A percentile compares a stretch with the other conserved stretches of the same genome.
phyloP scores from a whole-genome alignment of 1,284 basidiomycete species.

The Leccinum colubrinum region DNA sequence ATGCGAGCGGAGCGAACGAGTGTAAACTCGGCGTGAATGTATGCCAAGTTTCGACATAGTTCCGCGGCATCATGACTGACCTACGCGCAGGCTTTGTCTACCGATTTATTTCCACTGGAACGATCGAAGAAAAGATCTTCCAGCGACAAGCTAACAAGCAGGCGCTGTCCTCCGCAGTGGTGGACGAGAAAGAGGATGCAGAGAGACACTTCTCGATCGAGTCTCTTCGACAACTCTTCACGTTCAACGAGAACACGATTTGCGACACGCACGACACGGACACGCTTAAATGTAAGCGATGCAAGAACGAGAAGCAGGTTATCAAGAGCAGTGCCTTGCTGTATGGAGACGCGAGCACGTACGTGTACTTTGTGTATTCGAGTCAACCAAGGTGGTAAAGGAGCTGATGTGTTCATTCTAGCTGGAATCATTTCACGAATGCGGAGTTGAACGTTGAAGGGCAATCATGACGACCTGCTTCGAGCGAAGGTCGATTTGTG shows the following conservation, averaged over 20 bases:
- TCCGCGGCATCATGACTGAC: too few relatives aligned
- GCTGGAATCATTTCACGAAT: constrained; percentile 91
- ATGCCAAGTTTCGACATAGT: too few relatives aligned
- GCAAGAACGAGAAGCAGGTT: constrained; percentile 84
- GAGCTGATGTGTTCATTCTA: constrained; percentile 32
- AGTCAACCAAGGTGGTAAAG: not conserved
- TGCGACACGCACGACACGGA: constrained; percentile 98
- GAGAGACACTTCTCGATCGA: constrained; percentile 96
- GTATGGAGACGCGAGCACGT: constrained; percentile 98
- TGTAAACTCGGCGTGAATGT: too few relatives aligned
- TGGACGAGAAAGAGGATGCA: constrained; percentile 95
- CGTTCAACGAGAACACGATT: constrained; percentile 84
- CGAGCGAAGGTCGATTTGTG: constrained; percentile 84
- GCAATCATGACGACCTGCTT: constrained; percentile 94
- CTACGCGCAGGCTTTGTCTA: too few relatives aligned
- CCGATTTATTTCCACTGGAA: constrained; percentile 28
- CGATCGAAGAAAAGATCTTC: constrained; percentile 95
- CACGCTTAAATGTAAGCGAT: constrained; percentile 97
- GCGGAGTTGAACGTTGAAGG: constrained; percentile 67
- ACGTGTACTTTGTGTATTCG: constrained; percentile 38
- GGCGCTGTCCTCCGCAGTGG: constrained; percentile 94
- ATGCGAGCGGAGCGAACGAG: too few relatives aligned
- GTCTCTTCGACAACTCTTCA: constrained; percentile 88
- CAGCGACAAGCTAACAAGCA: constrained; percentile 96
- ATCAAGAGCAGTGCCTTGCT: constrained; percentile 84